A percentile compares a stretch with the other conserved stretches of the same genome.
phyloP scores from a whole-genome alignment of 805 yeast genomes.

The Cyberlindnera subsufficiens region DNA sequence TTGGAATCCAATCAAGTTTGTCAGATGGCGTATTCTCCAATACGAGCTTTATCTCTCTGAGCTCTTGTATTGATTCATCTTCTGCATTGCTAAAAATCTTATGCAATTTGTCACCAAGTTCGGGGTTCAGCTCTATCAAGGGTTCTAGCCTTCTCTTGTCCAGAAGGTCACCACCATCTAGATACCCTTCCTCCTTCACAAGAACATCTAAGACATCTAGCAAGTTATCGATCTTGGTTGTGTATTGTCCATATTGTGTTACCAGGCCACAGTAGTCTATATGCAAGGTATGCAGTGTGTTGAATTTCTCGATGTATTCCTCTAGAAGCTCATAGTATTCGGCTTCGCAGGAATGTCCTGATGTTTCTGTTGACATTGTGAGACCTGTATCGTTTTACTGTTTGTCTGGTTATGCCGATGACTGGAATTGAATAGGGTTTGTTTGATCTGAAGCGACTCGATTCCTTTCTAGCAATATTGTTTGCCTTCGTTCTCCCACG shows the following conservation, averaged over 20 bases:
- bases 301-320: background rate
- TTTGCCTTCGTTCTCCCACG: too few species aligned
- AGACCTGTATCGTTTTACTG: too few species aligned
- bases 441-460: too few species aligned
- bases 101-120: background rate
- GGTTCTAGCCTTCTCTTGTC: background rate
- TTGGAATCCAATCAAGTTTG: background rate
- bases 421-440: too few species aligned
- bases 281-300: background rate
- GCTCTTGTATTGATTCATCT: background rate
- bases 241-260: background rate
- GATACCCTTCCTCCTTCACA: background rate
- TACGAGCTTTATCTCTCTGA: background rate
- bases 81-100: background rate
- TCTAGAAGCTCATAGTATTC: slow-evolving; percentile 1
- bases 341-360: background rate
- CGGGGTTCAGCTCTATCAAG: slow-evolving; percentile 1
- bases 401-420: too few species aligned
- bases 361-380: too few species aligned
- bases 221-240: slow-evolving; percentile 1
- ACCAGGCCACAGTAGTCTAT: background rate
- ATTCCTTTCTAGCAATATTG: too few species aligned
- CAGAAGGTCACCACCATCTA: background rate
- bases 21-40: background rate
- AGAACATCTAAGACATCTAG: slow-evolving; percentile 1